phyloP scores from a whole-genome alignment of 345 rosid species.

The Psidium guajava region DNA sequence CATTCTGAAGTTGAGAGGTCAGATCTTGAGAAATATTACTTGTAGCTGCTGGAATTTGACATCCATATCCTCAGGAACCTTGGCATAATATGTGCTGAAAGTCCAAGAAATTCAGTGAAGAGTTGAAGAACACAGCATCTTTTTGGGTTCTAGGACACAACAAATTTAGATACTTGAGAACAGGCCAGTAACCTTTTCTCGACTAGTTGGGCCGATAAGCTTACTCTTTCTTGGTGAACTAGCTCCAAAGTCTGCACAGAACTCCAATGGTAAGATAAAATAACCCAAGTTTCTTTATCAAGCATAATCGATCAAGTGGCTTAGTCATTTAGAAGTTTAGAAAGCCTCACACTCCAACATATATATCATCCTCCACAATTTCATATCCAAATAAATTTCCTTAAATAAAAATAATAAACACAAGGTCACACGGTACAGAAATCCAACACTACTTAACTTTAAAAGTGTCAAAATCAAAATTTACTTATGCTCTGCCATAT shows the following conservation, averaged over 20 bases:
- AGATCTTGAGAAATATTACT: slow-evolving; percentile 19
- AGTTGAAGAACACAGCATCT: background rate
- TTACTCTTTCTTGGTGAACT: slow-evolving; percentile 49
- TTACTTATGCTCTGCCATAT: background rate
- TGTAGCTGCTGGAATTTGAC: slow-evolving; percentile 45
- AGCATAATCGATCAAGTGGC: background rate
- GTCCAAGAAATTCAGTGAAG: background rate
- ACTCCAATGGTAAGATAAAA: background rate
- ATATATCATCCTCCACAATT: background rate
- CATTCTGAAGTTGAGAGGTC: background rate
- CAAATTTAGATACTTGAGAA: background rate
- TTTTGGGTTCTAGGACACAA: background rate
- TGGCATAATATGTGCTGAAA: slow-evolving; percentile 42
- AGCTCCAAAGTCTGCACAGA: slow-evolving; percentile 46
- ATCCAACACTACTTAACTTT: background rate
- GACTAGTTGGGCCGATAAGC: slow-evolving; percentile 30
- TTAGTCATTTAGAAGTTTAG: background rate
- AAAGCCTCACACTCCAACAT: background rate
- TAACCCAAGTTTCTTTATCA: too few species aligned
- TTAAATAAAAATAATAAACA: background rate
- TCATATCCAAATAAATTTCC: background rate
- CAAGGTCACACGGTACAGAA: background rate
- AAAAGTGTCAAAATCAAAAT: background rate
- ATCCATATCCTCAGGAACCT: slow-evolving; percentile 30
- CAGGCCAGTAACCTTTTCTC: slow-evolving; percentile 39